Evolutionary conservation across 164 flowering plant species (phyloP), one percentile per base, ranked within the genome.

Genomic region (Malania oleifera): DNA sequence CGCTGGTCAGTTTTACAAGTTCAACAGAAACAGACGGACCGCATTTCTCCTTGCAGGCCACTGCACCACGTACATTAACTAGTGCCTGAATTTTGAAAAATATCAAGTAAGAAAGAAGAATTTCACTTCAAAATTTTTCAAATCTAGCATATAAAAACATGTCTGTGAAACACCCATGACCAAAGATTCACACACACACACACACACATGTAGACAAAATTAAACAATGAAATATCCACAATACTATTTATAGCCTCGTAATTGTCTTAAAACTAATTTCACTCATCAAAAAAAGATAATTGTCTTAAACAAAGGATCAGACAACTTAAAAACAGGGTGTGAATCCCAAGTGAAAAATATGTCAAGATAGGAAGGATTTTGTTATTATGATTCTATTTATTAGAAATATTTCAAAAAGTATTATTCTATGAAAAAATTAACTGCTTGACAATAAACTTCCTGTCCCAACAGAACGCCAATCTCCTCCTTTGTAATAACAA

Each of bases 1-100:
- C 76, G 27, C 72, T 73, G 58, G 67, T 71, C 61, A 68, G 59
- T 53, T 82, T 78, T 61, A 66, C 47, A 53, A 95, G 89, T 38
- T 80, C 73, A 57, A 91, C 70, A 31, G 77, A 70, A 67, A 85
- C 78, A 56, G 82, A 72, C 12, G 86, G 65, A 53, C 84, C 85
- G 73, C 99, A 95, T 46, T 58, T 78, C 66, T 85, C 95, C 74
- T 86, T 91, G 88, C 99, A 95, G 57, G 56, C 61, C 26, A 95
- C 93, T 48, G 78, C 43, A 52, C 99, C 99, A 69, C 38, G 79
- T 18, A 95, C 64, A 67, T 80, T 79, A 43, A 95, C 96, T 43
- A 79, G 80, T 26, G 93, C 96, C 99, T 93, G 67, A 49, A 71
- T 65, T 68, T 41, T 27, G 10, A 51, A 65, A 28, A 61, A 67